phyloP scores from a whole-genome alignment of 1,139 yeast genomes.

The Spathaspora sp. region DNA sequence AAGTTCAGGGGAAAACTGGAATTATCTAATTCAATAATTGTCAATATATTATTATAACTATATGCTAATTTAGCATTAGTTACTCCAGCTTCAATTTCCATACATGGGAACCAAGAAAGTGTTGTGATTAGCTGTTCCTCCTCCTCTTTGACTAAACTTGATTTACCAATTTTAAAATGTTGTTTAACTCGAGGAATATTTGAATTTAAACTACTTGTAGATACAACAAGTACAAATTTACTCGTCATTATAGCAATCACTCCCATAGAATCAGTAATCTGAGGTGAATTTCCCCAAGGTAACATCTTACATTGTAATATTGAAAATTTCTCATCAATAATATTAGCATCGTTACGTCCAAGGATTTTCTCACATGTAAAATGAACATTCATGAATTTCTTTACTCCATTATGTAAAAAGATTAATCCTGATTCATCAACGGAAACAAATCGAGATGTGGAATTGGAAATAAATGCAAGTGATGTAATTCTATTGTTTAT shows the following conservation, averaged over 20 bases:
- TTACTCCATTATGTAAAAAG: constrained; percentile 54
- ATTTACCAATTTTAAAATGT: constrained; percentile 52
- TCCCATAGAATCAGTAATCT: constrained; percentile 56
- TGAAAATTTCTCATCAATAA: constrained; percentile 15
- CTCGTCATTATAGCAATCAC: constrained; percentile 63
- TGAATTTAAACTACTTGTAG: constrained; percentile 49
- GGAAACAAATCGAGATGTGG: constrained; percentile 58
- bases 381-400: constrained; percentile 52
- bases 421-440: constrained; percentile 9
- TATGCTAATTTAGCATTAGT: constrained; percentile 58
- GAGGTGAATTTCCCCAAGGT: constrained; percentile 54
- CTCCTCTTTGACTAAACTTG: constrained; percentile 23
- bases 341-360: constrained; percentile 45
- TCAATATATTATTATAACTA: constrained; percentile 61
- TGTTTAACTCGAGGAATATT: constrained; percentile 28
- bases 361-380: constrained; percentile 51
- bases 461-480: constrained; percentile 53
- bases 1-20: constrained; percentile 28
- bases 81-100: constrained; percentile 28
- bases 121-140: not conserved
- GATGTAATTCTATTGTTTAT: constrained; percentile 45
- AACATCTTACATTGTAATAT: constrained; percentile 38
- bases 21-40: constrained; percentile 52
- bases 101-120: constrained; percentile 58
- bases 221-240: constrained; percentile 49